Conservation (phyloP, 345 rosid species). For the Citrus medica region DNA sequence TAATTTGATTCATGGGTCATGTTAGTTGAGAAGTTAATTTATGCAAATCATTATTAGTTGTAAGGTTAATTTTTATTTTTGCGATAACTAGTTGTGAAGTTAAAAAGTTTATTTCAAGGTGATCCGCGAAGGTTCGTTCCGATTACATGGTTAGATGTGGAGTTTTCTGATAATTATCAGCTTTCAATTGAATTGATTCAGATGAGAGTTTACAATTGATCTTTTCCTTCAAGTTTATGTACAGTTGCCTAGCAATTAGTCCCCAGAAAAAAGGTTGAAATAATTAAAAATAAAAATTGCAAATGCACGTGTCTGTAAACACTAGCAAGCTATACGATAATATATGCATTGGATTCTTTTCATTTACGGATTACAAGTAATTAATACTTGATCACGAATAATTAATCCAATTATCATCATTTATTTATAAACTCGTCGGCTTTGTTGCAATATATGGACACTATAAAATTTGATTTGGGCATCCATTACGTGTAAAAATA, state of each 20-base stretch:
- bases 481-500: background rate
- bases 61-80: constrained; percentile 3
- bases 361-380: no score
- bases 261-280: no score
- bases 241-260: background rate
- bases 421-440: no score
- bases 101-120: constrained; percentile 1
- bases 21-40: constrained; percentile 6
- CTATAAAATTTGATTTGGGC: background rate
- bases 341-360: no score
- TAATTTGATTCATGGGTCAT: background rate
- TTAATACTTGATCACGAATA: no score
- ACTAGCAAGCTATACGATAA: no score
- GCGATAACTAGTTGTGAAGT: constrained; percentile 6
- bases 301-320: no score
- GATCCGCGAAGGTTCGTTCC: background rate
- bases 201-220: background rate
- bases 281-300: no score
- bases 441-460: background rate
- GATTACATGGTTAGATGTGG: background rate
- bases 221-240: background rate
- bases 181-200: background rate
- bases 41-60: constrained; percentile 7
- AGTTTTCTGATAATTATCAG: background rate
- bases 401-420: no score